phyloP scores from a whole-genome alignment of 169 alveolate genomes.

The Babesia gibsoni region DNA sequence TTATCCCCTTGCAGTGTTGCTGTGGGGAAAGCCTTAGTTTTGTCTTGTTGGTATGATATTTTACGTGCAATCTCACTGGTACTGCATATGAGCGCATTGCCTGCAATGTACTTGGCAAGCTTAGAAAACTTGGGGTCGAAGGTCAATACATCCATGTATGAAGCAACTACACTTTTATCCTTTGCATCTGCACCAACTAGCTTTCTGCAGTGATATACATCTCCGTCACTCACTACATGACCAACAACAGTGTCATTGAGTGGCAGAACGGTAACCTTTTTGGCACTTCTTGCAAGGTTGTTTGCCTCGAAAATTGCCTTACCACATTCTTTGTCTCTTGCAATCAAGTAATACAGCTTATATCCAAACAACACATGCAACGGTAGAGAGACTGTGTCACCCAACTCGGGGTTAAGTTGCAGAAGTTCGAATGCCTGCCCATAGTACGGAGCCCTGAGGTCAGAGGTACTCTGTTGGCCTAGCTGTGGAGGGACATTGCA shows the following conservation, averaged over 20 bases:
- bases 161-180: slow-evolving; percentile 43
- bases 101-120: slow-evolving; percentile 81
- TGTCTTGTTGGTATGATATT: slow-evolving; percentile 79
- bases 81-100: slow-evolving; percentile 80
- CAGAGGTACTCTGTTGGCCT: slow-evolving; percentile 10
- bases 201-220: slow-evolving; percentile 57
- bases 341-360: slow-evolving; percentile 66
- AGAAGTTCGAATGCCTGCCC: slow-evolving; percentile 72
- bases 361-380: slow-evolving; percentile 67
- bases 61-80: slow-evolving; percentile 78
- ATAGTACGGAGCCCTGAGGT: slow-evolving; percentile 12
- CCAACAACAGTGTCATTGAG: slow-evolving; percentile 63
- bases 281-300: slow-evolving; percentile 39
- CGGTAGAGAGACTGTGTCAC: slow-evolving; percentile 61
- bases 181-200: slow-evolving; percentile 45
- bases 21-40: slow-evolving; percentile 73
- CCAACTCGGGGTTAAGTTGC: slow-evolving; percentile 52
- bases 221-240: slow-evolving; percentile 50
- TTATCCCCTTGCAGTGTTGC: slow-evolving; percentile 90
- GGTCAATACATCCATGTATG: slow-evolving; percentile 68
- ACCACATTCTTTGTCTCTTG: slow-evolving; percentile 64
- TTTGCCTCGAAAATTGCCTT: slow-evolving; percentile 64
- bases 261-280: slow-evolving; percentile 72
- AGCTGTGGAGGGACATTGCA: slow-evolving; percentile 8
- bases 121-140: slow-evolving; percentile 69